Conservation (phyloP, 331 rosid species). For the Cydonia oblonga region DNA sequence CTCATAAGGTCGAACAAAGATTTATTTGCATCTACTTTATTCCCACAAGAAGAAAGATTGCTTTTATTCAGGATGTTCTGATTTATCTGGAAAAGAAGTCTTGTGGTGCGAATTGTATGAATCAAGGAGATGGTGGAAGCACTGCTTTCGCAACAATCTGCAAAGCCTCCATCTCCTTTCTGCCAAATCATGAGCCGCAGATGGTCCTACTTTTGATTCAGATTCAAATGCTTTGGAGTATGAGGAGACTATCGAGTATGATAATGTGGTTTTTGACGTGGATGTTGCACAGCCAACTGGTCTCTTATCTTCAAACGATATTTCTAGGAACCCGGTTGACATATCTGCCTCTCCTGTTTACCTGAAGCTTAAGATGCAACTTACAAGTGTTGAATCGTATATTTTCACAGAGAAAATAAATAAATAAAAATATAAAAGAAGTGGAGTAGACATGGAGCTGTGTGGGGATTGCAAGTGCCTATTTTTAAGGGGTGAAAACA, state of each 20-base stretch:
- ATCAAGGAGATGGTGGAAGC: constrained; percentile 60
- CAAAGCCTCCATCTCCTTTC: constrained; percentile 52
- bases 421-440: no score
- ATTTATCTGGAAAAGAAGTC: constrained; percentile 71
- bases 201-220: constrained; percentile 51
- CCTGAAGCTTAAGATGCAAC: constrained; percentile 85
- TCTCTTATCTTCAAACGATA: constrained; percentile 44
- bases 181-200: constrained; percentile 39
- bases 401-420: no score
- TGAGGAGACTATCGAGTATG: constrained; percentile 74
- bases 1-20: no score
- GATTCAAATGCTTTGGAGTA: constrained; percentile 57
- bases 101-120: constrained; percentile 50
- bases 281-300: constrained; percentile 45
- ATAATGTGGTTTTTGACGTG: constrained; percentile 51
- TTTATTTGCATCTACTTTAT: no score
- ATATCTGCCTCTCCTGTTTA: constrained; percentile 53
- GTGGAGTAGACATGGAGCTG: no score
- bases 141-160: constrained; percentile 38
- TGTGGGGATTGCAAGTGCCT: no score
- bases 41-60: no score
- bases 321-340: constrained; percentile 49
- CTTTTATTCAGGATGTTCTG: constrained; percentile 68
- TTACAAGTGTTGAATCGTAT: constrained; percentile 27
- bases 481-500: no score